Base-by-base conservation (phyloP, 2,329 filamentous ascomycete genomes). In the Fusarium buxicola region DNA sequence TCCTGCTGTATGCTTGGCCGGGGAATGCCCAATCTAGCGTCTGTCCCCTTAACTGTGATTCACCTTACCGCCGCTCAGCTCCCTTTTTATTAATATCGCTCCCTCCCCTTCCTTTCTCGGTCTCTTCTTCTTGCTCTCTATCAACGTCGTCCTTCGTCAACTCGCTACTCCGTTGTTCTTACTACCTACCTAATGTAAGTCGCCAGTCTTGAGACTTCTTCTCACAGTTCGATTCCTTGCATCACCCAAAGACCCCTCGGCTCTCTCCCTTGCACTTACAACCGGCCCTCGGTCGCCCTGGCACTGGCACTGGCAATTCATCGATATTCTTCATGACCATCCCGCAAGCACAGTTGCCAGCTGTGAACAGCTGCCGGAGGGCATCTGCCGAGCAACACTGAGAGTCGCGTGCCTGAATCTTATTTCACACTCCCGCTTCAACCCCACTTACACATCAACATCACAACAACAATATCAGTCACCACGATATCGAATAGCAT, bases 11-110 rank as follows among this genome's bases (percentile, higher is more conserved):
- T 36, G 27, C 34, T 24, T 38, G 28, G 45, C 35, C 55, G 38
- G 55, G 58, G 49, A 32, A 45, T 54, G 45, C 55, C 58, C 58
- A 58, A 55, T 55, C 39, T 63, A 65, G 56, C 15, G 32, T 58
- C 27, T 43, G 38, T 65, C 58, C 62, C 62, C 61, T 65, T 60
- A 58, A 65, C 50, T 48, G 57, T 18, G 48, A 47, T 38, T 40
- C 28, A 53, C 59, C 34, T 43, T 53, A n/a, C 40, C 38, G 51
- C 61, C 49, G 47, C 35, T 45, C 48, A 30, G 44, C 49, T 58
- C 58, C 62, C 53, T 65, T 65, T 34, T 63, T 65, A 65, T 65
- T 65, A 65, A 66, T 63, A 69, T 64, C 62, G 59, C 62, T 61
- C 55, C 38, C 49, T 63, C 65, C 48, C 50, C 47, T 56, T 48